phyloP scores from a whole-genome alignment of 2,329 filamentous ascomycete genomes.

The Calonectria crousiana region DNA sequence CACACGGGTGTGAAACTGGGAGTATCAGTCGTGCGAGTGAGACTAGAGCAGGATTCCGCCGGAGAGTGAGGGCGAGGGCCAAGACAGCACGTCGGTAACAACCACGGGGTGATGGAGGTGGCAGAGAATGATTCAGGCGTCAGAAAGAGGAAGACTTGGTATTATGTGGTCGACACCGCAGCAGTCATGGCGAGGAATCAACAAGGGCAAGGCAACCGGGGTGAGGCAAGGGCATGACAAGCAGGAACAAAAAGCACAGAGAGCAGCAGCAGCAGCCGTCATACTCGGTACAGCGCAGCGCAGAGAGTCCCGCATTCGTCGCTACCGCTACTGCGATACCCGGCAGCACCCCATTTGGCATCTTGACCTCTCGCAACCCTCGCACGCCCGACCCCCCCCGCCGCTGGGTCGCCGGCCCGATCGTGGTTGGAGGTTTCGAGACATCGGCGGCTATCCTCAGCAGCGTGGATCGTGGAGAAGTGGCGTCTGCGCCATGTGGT shows the following conservation, averaged over 20 bases:
- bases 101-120: background rate
- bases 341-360: conserved; percentile 22
- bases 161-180: conserved; percentile 26
- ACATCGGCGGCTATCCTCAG: conserved; percentile 26
- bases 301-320: background rate
- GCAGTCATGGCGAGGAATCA: background rate
- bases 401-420: conserved; percentile 13
- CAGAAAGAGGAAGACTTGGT: conserved; percentile 14
- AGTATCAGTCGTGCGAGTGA: background rate
- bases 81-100: background rate
- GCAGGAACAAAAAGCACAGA: conserved; percentile 13
- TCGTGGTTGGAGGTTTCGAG: conserved; percentile 34
- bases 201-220: conserved; percentile 8
- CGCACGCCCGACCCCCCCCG: conserved; percentile 11
- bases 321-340: conserved; percentile 20
- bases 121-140: background rate
- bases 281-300: background rate
- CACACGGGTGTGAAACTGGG: background rate
- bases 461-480: conserved; percentile 38
- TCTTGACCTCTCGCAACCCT: conserved; percentile 12
- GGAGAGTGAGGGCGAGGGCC: background rate
- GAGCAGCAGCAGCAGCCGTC: conserved; percentile 16
- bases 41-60: background rate
- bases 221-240: conserved; percentile 20
- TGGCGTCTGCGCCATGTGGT: conserved; percentile 28